These are phyloP conservation scores for Pythium dissotocum DNA, from an alignment of 352 stramenopile species.

Conservation along the genomic window DNA sequence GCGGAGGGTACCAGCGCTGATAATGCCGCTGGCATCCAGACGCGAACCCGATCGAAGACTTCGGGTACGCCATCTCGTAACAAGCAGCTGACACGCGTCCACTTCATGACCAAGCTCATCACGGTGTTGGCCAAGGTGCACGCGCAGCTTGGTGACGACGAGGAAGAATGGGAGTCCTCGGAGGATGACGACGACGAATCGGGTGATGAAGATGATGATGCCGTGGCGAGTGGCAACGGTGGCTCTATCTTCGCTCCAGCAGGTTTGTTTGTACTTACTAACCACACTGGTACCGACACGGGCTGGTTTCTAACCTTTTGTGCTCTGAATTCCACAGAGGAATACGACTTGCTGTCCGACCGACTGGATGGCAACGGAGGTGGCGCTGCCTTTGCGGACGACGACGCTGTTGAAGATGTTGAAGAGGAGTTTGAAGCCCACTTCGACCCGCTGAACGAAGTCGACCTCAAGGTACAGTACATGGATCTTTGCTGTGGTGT, in stretches of 20 bases:
- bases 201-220: conserved; percentile 55
- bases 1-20: conserved; percentile 22
- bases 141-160: conserved; percentile 65
- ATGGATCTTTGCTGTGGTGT: background rate
- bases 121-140: conserved; percentile 75
- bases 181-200: conserved; percentile 75
- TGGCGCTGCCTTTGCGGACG: conserved; percentile 27
- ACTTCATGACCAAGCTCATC: conserved; percentile 80
- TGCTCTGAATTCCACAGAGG: no score
- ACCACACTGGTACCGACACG: no score
- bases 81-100: conserved; percentile 57
- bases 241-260: conserved; percentile 72
- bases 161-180: conserved; percentile 77
- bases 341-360: conserved; percentile 72
- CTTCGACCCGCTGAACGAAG: conserved; percentile 78
- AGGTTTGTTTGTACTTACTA: conserved; percentile 43
- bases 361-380: conserved; percentile 40
- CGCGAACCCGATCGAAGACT: conserved; percentile 63
- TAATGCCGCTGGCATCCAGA: conserved; percentile 23
- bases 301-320: no score
- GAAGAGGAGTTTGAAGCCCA: conserved; percentile 82
- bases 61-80: conserved; percentile 29
- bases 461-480: conserved; percentile 69
- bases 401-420: conserved; percentile 49
- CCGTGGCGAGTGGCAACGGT: conserved; percentile 17